A percentile compares a stretch with the other conserved stretches of the same genome.
Conservation (phyloP, 1,284 basidiomycete genomes). For the Coriolopsis trogii region DNA sequence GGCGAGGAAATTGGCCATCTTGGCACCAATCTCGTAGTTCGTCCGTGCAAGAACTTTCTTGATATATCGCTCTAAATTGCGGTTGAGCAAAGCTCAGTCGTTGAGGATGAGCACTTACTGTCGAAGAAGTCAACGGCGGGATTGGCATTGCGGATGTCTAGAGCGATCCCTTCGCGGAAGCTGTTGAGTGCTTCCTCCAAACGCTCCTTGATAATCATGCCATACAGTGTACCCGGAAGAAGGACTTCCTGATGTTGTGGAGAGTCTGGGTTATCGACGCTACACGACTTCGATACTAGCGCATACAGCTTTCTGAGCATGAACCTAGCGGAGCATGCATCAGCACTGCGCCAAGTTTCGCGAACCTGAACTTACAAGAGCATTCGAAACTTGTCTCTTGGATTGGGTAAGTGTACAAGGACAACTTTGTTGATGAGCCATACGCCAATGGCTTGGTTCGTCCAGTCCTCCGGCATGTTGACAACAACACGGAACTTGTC, state of each 20-base stretch:
- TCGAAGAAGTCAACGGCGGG: constrained; percentile 85
- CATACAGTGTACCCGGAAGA: constrained; percentile 91
- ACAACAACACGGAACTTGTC: constrained; percentile 97
- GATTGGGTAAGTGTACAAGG: constrained; percentile 87
- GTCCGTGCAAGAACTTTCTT: constrained; percentile 76
- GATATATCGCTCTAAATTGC: constrained; percentile 75
- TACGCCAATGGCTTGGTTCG: constrained; percentile 80
- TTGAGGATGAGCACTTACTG: constrained; percentile 49
- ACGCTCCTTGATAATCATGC: constrained; percentile 98
- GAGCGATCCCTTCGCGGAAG: constrained; percentile 73
- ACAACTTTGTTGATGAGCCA: constrained; percentile 89
- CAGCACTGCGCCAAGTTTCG: neutral
- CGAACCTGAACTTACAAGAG: constrained; percentile 67
- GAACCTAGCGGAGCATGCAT: constrained; percentile 58
- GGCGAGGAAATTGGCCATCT: constrained; percentile 93
- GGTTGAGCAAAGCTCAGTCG: constrained; percentile 1
- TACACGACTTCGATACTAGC: constrained; percentile 89
- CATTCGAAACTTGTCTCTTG: constrained; percentile 97
- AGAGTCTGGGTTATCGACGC: constrained; percentile 97
- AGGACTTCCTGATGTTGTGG: constrained; percentile 99
- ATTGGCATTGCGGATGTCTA: constrained; percentile 78
- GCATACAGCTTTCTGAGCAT: constrained; percentile 98
- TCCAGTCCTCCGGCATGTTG: constrained; percentile 92
- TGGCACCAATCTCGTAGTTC: constrained; percentile 92
- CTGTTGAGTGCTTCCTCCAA: constrained; percentile 88